A percentile compares a stretch with the other conserved stretches of the same genome.
phyloP scores from a whole-genome alignment of 768 basidiomycete genomes.

The Sporobolomyces pararoseus region DNA sequence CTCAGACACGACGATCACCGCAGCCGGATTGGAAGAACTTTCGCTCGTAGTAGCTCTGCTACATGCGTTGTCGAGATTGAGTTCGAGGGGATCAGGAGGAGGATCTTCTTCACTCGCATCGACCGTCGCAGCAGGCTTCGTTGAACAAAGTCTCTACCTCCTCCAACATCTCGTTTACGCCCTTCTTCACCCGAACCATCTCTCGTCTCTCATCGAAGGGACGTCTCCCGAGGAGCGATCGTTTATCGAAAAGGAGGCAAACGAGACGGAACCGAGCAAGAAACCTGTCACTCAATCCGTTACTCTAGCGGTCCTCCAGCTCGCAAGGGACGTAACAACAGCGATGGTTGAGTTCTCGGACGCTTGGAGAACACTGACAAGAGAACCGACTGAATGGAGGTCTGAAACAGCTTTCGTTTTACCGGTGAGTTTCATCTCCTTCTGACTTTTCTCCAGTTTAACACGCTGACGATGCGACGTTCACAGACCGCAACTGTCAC shows the following conservation, averaged over 20 bases:
- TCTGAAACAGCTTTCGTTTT: slow-evolving; percentile 34
- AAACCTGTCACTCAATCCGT: slow-evolving; percentile 69
- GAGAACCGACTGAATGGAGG: slow-evolving; percentile 68
- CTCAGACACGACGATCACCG: slow-evolving; percentile 68
- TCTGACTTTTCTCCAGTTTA: not conserved
- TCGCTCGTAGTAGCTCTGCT: slow-evolving; percentile 67
- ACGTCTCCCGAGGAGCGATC: slow-evolving; percentile 69
- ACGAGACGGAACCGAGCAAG: slow-evolving; percentile 61
- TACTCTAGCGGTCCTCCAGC: slow-evolving; percentile 65
- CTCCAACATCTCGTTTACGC: slow-evolving; percentile 86
- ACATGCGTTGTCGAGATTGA: slow-evolving; percentile 55
- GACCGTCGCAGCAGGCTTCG: slow-evolving; percentile 57
- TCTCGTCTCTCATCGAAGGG: slow-evolving; percentile 75
- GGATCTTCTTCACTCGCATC: slow-evolving; percentile 76
- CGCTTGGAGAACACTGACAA: slow-evolving; percentile 61
- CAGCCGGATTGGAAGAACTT: slow-evolving; percentile 75
- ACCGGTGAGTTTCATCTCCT: slow-evolving; percentile 40
- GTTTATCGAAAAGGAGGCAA: slow-evolving; percentile 63
- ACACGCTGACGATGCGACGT: not conserved
- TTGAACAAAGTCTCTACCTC: slow-evolving; percentile 53
- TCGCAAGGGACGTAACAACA: slow-evolving; percentile 66
- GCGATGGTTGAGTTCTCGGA: slow-evolving; percentile 68
- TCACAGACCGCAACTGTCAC: slow-evolving; percentile 78
- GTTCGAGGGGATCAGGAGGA: not conserved
- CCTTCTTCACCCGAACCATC: slow-evolving; percentile 82